Conservation (phyloP, 805 yeast genomes). For the Teunomyces barrocoloradensis region DNA sequence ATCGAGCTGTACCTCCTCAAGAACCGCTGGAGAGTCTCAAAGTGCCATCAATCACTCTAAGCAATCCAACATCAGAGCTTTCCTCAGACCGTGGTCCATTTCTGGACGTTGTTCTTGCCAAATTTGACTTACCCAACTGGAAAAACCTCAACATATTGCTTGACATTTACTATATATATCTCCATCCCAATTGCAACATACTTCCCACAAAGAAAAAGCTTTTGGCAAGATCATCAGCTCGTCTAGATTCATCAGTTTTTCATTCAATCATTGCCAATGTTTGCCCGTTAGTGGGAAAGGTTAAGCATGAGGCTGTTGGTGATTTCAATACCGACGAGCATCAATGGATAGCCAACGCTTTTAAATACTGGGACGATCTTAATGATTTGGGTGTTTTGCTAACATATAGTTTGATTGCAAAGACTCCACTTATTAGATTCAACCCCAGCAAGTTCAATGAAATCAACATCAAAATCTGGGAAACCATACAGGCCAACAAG, state of each 20-base stretch:
- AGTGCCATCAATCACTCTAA: background rate
- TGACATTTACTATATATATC: slow-evolving; percentile 21
- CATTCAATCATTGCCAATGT: slow-evolving; percentile 26
- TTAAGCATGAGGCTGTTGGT: slow-evolving; percentile 4
- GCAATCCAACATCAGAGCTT: background rate
- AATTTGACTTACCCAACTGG: slow-evolving; percentile 25
- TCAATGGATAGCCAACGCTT: slow-evolving; percentile 20
- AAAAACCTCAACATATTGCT: slow-evolving; percentile 15
- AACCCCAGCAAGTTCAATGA: slow-evolving; percentile 12
- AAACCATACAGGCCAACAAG: slow-evolving; percentile 16
- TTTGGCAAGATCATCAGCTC: slow-evolving; percentile 18
- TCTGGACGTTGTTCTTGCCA: slow-evolving; percentile 13
- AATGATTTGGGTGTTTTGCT: slow-evolving; percentile 26
- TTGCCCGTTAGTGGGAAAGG: slow-evolving; percentile 12
- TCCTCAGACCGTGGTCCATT: background rate
- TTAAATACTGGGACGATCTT: slow-evolving; percentile 23
- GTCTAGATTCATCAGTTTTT: slow-evolving; percentile 19
- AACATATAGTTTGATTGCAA: slow-evolving; percentile 18
- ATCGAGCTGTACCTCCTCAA: background rate
- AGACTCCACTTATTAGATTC: slow-evolving; percentile 10
- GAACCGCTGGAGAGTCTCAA: background rate
- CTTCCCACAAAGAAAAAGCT: slow-evolving; percentile 19
- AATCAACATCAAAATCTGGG: slow-evolving; percentile 16
- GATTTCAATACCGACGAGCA: slow-evolving; percentile 11
- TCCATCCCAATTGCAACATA: slow-evolving; percentile 20